phyloP scores from a whole-genome alignment of 2,329 filamentous ascomycete genomes.

The Botryotinia globosa region DNA sequence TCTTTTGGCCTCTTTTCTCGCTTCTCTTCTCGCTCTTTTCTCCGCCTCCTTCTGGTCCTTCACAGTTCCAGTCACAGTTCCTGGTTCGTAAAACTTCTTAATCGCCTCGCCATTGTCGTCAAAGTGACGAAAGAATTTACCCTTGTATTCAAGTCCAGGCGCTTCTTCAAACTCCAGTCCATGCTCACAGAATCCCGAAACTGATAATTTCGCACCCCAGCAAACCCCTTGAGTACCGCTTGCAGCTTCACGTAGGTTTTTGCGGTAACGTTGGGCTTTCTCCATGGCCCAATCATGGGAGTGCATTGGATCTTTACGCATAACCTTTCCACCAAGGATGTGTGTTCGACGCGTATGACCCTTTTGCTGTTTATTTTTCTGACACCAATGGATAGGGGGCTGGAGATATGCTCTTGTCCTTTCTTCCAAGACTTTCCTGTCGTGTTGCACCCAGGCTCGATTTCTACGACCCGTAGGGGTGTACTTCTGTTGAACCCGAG shows the following conservation, averaged over 20 bases:
- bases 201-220: background rate
- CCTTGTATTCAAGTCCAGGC: background rate
- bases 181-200: background rate
- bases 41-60: background rate
- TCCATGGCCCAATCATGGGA: background rate
- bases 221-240: no score
- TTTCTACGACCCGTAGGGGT: no score
- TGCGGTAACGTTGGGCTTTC: background rate
- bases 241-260: background rate
- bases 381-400: background rate
- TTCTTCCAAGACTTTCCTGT: background rate
- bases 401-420: background rate
- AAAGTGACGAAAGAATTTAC: background rate
- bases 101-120: background rate
- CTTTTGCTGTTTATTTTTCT: background rate
- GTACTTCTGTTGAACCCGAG: background rate
- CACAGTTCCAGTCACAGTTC: background rate
- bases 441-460: no score
- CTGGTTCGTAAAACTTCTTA: background rate
- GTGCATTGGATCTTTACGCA: background rate
- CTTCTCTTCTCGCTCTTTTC: background rate
- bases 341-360: background rate
- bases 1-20: background rate
- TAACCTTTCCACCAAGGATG: background rate
- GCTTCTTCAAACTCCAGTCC: background rate